phyloP scores from a whole-genome alignment of 805 yeast genomes.

The Lipomyces kockii region DNA sequence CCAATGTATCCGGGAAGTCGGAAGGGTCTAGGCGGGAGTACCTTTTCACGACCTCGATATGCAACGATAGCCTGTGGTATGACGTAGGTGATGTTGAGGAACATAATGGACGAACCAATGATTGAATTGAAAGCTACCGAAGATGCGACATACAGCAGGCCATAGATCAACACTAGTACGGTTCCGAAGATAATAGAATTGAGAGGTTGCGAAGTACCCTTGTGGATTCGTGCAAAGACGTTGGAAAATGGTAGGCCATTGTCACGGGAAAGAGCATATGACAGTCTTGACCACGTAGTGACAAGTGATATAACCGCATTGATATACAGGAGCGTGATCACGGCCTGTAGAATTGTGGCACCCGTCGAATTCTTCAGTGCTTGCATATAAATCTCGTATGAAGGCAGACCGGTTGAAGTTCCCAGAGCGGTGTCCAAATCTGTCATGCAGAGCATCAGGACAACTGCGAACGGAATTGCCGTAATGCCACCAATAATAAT shows the following conservation, averaged over 20 bases:
- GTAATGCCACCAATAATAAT: slow-evolving; percentile 71
- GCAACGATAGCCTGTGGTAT: slow-evolving; percentile 49
- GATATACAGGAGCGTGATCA: not conserved
- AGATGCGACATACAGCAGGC: slow-evolving; percentile 64
- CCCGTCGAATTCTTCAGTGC: slow-evolving; percentile 59
- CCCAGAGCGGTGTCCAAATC: slow-evolving; percentile 56
- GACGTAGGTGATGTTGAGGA: slow-evolving; percentile 58
- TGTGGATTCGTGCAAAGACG: slow-evolving; percentile 55
- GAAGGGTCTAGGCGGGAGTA: slow-evolving; percentile 10
- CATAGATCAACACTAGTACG: slow-evolving; percentile 59
- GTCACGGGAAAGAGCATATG: slow-evolving; percentile 60
- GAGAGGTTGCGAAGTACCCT: slow-evolving; percentile 53
- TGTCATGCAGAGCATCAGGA: slow-evolving; percentile 53
- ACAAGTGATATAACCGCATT: slow-evolving; percentile 1
- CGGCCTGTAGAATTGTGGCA: slow-evolving; percentile 39
- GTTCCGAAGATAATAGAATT: slow-evolving; percentile 54
- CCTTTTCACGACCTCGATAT: slow-evolving; percentile 11
- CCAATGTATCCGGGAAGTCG: slow-evolving; percentile 7
- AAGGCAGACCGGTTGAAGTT: slow-evolving; percentile 65
- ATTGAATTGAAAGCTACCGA: slow-evolving; percentile 68
- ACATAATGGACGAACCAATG: slow-evolving; percentile 43
- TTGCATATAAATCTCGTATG: slow-evolving; percentile 65
- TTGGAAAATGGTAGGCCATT: slow-evolving; percentile 62
- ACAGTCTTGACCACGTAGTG: slow-evolving; percentile 13
- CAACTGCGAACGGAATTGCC: slow-evolving; percentile 28